Base-by-base conservation (phyloP, 2,329 filamentous ascomycete species). In the Pyricularia grisea region DNA sequence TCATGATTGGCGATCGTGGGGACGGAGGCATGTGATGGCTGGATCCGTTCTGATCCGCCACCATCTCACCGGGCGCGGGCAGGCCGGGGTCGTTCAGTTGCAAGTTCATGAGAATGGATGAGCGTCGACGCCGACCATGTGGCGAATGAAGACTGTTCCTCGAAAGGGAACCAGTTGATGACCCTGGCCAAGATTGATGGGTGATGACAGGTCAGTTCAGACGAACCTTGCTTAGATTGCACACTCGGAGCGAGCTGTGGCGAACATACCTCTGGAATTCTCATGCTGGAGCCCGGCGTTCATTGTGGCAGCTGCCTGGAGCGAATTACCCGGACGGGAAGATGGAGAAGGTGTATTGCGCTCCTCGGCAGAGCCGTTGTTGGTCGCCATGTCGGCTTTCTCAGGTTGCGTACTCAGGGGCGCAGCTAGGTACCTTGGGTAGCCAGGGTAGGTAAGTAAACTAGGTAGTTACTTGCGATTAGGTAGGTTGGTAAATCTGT, bases 291-390 rank as follows among this genome's bases (percentile, higher is more conserved):
- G 86, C 67, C 92, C 88, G 31, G 91, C 90, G 76, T 94, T 94
- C 78, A 94, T 86, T 63, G 90, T 89, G 9, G 91, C 91, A 14
- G 92, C 88, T 67, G 91, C 91, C 76, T 91, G 91, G 11, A 95
- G 84, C 17, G 91, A 93, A 71, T 87, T 84, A 60, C 90, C 88
- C 42, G 90, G 86, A 73, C 90, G 84, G 55, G 88, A 86, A 64
- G 88, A 88, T 66, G 86, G 83, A 36, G 87, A 86, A 30, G 87
- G 85, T 28, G 86, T 87, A 12, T 85, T 81, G 72, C 79, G 77
- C 58, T 77, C 42, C n/a, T 55, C 42, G 17, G 31, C 36, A 27
- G 36, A 55, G 25, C 66, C 14, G 66, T 25, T 58, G 27, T 50
- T 17, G 23, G 42, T 67, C 14, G 66, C 28, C 66, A 66, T 66